Evolutionary conservation across 129 eudicot genomes (phyloP).

Genomic region (Tanacetum coccineum): DNA sequence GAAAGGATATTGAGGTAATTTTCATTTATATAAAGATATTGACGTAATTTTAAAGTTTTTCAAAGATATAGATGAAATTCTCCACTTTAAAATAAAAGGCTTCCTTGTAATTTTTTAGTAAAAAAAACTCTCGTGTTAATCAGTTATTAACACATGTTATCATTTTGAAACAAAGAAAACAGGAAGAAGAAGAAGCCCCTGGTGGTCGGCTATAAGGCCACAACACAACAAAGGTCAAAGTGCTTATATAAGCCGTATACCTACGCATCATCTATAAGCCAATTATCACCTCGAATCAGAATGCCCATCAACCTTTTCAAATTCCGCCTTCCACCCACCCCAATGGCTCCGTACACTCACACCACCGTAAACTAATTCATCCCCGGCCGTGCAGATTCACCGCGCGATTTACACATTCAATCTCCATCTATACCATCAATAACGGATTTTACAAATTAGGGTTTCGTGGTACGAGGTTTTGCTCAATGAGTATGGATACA

Average conservation of each 20-base stretch:
- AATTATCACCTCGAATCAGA: too few relatives aligned
- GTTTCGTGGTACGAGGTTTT: constrained; percentile 36
- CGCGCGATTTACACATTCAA: constrained; percentile 10
- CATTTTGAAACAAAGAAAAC: too few relatives aligned
- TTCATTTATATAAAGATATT: too few relatives aligned
- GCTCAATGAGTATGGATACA: constrained; percentile 28
- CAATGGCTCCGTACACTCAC: constrained; percentile 32
- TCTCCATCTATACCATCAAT: constrained; percentile 12
- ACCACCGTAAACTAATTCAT: constrained; percentile 21
- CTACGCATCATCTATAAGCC: constrained; percentile 7
- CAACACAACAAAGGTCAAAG: too few relatives aligned
- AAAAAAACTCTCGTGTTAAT: too few relatives aligned
- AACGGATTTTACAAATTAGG: constrained; percentile 22
- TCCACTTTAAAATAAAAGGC: too few relatives aligned
- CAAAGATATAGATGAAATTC: too few relatives aligned
- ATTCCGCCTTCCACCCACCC: constrained; percentile 33
- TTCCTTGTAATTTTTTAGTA: too few relatives aligned
- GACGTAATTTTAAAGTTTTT: too few relatives aligned
- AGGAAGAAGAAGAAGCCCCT: too few relatives aligned
- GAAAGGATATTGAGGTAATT: too few relatives aligned
- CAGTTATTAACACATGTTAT: too few relatives aligned
- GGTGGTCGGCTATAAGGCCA: constrained; percentile 43
- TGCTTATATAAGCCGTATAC: constrained; percentile 15
- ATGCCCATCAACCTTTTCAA: constrained; percentile 46
- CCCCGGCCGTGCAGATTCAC: constrained; percentile 27